A percentile compares a stretch with the other conserved stretches of the same genome.
These are phyloP conservation scores for Fragaria nilgerrensis DNA, from an alignment of 306 rosid species.

Conservation along the genomic window DNA sequence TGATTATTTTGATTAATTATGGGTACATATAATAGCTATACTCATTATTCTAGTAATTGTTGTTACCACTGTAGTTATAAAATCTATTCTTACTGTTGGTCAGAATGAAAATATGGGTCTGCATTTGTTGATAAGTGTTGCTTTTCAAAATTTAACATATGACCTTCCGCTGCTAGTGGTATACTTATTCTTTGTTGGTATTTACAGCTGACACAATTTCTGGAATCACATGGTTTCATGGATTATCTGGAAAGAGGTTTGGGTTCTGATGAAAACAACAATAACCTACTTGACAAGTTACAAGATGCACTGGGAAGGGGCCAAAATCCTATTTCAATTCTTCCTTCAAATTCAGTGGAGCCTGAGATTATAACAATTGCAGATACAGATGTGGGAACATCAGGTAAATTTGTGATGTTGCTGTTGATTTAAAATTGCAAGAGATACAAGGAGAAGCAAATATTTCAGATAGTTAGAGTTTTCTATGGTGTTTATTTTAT, in stretches of 20 bases:
- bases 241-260: slow-evolving; percentile 88
- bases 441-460: not conserved
- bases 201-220: slow-evolving; percentile 76
- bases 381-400: slow-evolving; percentile 65
- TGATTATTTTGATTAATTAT: slow-evolving; percentile 5
- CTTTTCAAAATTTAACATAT: not conserved
- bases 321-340: slow-evolving; percentile 86
- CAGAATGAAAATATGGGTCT: not conserved
- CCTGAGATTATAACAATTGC: slow-evolving; percentile 92
- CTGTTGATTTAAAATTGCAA: slow-evolving; percentile 8
- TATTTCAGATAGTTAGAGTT: not conserved
- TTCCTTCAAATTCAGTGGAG: slow-evolving; percentile 60
- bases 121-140: not conserved
- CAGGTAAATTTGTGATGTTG: slow-evolving; percentile 51
- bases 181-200: slow-evolving; percentile 25
- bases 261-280: slow-evolving; percentile 74
- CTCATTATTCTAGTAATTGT: not conserved
- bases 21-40: slow-evolving; percentile 1
- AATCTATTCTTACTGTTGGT: not conserved
- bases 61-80: not conserved
- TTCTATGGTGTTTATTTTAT: not conserved
- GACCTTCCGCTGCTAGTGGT: slow-evolving; percentile 14
- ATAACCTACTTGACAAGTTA: slow-evolving; percentile 85
- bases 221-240: slow-evolving; percentile 89
- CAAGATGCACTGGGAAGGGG: slow-evolving; percentile 99